Evolutionary conservation across 805 yeast species (phyloP).

Genomic region (Cyberlindnera veronae): DNA sequence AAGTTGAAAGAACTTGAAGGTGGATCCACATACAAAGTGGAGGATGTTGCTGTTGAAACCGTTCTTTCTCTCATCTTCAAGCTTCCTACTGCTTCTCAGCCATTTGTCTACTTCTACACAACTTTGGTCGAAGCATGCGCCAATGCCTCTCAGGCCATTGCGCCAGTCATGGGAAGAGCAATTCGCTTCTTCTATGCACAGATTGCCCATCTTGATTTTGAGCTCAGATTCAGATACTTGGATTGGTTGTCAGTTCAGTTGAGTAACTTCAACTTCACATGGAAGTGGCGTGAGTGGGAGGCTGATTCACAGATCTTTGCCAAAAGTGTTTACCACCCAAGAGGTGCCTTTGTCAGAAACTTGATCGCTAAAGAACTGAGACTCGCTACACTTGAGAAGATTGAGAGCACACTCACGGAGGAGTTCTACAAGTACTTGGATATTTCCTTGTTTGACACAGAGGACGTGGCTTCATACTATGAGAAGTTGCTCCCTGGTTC

Average conservation of each 20-base stretch:
- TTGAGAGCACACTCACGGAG: conserved; percentile 66
- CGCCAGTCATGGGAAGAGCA: conserved; percentile 93
- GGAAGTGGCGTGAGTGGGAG: conserved; percentile 98
- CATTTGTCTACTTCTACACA: conserved; percentile 76
- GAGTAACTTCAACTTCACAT: conserved; percentile 88
- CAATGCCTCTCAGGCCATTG: conserved; percentile 76
- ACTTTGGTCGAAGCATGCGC: conserved; percentile 84
- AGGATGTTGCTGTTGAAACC: conserved; percentile 83
- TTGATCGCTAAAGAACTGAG: conserved; percentile 81
- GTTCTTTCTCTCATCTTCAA: conserved; percentile 74
- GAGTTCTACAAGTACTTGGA: conserved; percentile 50
- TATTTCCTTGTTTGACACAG: conserved; percentile 34
- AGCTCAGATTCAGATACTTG: conserved; percentile 64
- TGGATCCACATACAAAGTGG: conserved; percentile 81
- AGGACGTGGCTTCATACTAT: conserved; percentile 37
- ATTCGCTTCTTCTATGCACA: conserved; percentile 76
- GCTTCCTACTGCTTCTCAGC: conserved; percentile 64
- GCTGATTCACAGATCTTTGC: conserved; percentile 47
- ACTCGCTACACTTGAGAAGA: conserved; percentile 69
- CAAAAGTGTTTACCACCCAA: conserved; percentile 60
- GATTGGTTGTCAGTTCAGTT: conserved; percentile 94
- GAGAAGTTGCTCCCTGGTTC: conserved; percentile 29
- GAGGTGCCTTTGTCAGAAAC: conserved; percentile 67
- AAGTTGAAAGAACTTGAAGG: conserved; percentile 44
- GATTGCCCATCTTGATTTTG: conserved; percentile 67